Evolutionary conservation across 2,329 filamentous ascomycete genomes (phyloP), one percentile per base, ranked within the genome.

Genomic region (Phaeomoniella chlamydospora): DNA sequence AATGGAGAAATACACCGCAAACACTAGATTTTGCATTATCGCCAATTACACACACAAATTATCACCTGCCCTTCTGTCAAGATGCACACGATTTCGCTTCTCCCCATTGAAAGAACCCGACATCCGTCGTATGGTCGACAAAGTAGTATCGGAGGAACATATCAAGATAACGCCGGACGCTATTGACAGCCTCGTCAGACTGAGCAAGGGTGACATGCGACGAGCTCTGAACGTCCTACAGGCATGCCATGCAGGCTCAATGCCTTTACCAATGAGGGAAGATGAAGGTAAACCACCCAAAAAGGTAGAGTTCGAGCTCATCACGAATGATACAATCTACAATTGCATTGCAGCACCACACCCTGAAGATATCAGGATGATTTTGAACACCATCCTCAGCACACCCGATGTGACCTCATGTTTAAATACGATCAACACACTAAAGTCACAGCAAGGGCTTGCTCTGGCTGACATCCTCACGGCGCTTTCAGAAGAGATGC

Each of bases 11-110:
- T 98, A 98, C 64, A 98, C 90, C 1, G 83, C 83, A 41, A 98
- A 98, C 62, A 94, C 90, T 2, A 72, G 90, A 36, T 98, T 98
- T 63, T 96, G 88, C 63, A 85, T 98, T 53, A 96, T 98, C 48
- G 90, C 90, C 48, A 98, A 98, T 62, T 98, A 98, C 59, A 90
- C 90, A 18, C 90, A 98, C 65, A 98, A 98, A 59, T 75, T 98
- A 29, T 92, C 85, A 10, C 88, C 90, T 0, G 90, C 90, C 0
- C 67, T 98, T 31, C 67, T 98, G 36, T 96, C 88, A 34, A 70
- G 90, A 49, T 98, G 90, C 61, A 98, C 90, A 6, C 70, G 90
- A 26, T 98, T 98, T 58, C 71, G 90, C 18, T 98, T 98, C 60
- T 93, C 84, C 45, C 90, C 90, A 9, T 64, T 98, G 37, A 93